Conservation (phyloP, 805 yeast species). For the Saccharomyces kudriavzevii region DNA sequence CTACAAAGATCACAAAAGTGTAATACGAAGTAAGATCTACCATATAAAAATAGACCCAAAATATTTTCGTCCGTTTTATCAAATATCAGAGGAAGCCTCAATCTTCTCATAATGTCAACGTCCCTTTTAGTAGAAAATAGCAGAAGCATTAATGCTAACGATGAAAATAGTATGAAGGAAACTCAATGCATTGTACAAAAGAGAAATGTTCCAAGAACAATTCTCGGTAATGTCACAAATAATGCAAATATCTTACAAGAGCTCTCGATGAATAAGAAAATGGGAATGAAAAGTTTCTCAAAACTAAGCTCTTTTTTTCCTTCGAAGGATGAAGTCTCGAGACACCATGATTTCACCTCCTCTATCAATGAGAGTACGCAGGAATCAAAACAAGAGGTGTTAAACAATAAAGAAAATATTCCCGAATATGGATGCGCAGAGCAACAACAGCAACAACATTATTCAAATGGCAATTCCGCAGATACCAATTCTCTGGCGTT, state of each 20-base stretch:
- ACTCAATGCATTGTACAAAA: not conserved
- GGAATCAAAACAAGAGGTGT: not conserved
- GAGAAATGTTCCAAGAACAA: not conserved
- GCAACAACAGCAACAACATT: slow-evolving; percentile 1
- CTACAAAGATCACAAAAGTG: not conserved
- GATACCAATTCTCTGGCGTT: not conserved
- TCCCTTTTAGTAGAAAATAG: not conserved
- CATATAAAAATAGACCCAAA: not conserved
- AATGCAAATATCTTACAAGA: not conserved
- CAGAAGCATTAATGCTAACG: not conserved
- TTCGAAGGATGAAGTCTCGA: not conserved
- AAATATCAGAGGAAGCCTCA: not conserved
- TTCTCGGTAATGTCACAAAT: not conserved
- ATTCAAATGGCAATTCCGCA: not conserved
- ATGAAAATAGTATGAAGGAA: not conserved
- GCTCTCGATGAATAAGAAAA: not conserved
- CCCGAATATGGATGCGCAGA: slow-evolving; percentile 1
- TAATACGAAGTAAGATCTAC: not conserved
- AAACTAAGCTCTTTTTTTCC: not conserved
- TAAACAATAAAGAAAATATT: not conserved
- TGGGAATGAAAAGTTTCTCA: not conserved
- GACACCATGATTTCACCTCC: not conserved
- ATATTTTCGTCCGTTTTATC: not conserved
- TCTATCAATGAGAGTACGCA: not conserved
- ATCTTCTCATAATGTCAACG: not conserved